Conservation (phyloP, 164 flowering plant species). For the Tetrastigma voinierianum region DNA sequence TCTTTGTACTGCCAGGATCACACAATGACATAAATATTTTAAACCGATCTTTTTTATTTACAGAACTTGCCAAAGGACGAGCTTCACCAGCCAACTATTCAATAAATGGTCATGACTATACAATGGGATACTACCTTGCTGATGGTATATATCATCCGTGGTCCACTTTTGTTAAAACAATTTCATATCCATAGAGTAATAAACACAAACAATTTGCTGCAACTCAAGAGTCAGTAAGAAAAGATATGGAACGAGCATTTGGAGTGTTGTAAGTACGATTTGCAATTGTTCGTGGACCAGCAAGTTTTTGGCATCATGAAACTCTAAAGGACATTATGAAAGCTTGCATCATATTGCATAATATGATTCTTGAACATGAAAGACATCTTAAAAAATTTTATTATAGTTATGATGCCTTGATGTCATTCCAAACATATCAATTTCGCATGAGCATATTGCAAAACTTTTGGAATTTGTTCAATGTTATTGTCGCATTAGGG, state of each 20-base stretch:
- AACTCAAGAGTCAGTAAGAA: too few relatives aligned
- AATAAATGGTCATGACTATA: constrained; percentile 3
- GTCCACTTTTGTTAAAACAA: too few relatives aligned
- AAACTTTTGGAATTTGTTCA: too few relatives aligned
- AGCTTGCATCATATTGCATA: constrained; percentile 11
- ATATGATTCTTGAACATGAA: constrained; percentile 13
- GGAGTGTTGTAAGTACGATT: constrained; percentile 7
- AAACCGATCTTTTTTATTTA: too few relatives aligned
- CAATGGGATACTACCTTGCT: constrained; percentile 11
- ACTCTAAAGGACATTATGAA: background rate
- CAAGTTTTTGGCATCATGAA: background rate
- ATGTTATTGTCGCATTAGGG: too few relatives aligned
- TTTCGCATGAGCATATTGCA: too few relatives aligned
- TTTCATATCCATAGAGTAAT: too few relatives aligned
- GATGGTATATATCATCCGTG: constrained; percentile 8
- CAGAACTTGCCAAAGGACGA: background rate
- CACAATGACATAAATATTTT: too few relatives aligned
- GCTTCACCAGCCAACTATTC: constrained; percentile 4
- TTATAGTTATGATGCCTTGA: too few relatives aligned
- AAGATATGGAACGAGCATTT: constrained; percentile 15
- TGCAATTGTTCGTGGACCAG: constrained; percentile 11
- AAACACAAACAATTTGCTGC: too few relatives aligned
- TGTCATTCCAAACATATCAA: background rate
- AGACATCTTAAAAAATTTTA: too few relatives aligned
- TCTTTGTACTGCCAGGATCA: too few relatives aligned